These are phyloP conservation scores for Malus sieversii DNA, from an alignment of 306 rosid genomes.

Conservation along the genomic window DNA sequence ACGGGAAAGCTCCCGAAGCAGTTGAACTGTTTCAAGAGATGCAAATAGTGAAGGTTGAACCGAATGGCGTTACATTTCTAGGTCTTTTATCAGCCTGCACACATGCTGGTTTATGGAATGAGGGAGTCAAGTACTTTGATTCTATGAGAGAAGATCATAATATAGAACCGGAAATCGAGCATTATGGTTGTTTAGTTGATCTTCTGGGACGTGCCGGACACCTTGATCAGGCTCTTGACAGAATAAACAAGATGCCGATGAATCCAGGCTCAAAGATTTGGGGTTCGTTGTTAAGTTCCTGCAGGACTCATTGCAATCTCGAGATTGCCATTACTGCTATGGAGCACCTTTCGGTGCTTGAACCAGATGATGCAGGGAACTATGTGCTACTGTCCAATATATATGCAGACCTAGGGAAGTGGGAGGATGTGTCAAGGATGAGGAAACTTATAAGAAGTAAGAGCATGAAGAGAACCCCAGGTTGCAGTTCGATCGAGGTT, in stretches of 20 bases:
- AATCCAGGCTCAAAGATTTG: slow-evolving; percentile 69
- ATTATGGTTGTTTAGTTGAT: slow-evolving; percentile 80
- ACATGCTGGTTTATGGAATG: slow-evolving; percentile 62
- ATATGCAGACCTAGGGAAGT: slow-evolving; percentile 65
- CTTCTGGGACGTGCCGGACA: slow-evolving; percentile 65
- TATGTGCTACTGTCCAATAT: slow-evolving; percentile 69
- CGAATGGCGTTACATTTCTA: slow-evolving; percentile 67
- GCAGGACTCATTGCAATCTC: slow-evolving; percentile 58
- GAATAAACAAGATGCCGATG: slow-evolving; percentile 56
- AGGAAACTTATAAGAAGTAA: slow-evolving; percentile 54
- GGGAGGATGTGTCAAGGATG: slow-evolving; percentile 59
- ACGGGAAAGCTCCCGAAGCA: slow-evolving; percentile 58
- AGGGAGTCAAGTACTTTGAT: slow-evolving; percentile 56
- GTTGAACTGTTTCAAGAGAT: slow-evolving; percentile 51
- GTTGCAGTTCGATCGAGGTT: slow-evolving; percentile 66
- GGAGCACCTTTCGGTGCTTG: slow-evolving; percentile 53
- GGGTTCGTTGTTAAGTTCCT: slow-evolving; percentile 71
- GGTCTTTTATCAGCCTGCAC: slow-evolving; percentile 67
- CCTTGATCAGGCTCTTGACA: slow-evolving; percentile 55
- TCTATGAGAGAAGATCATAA: slow-evolving; percentile 36
- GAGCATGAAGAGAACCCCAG: slow-evolving; percentile 63
- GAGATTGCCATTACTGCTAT: slow-evolving; percentile 56
- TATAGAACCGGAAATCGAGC: slow-evolving; percentile 53
- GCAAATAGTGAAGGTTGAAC: slow-evolving; percentile 36
- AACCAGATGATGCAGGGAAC: slow-evolving; percentile 81